phyloP scores from a whole-genome alignment of 352 stramenopile genomes.

The Phytopythium oedochilum region DNA sequence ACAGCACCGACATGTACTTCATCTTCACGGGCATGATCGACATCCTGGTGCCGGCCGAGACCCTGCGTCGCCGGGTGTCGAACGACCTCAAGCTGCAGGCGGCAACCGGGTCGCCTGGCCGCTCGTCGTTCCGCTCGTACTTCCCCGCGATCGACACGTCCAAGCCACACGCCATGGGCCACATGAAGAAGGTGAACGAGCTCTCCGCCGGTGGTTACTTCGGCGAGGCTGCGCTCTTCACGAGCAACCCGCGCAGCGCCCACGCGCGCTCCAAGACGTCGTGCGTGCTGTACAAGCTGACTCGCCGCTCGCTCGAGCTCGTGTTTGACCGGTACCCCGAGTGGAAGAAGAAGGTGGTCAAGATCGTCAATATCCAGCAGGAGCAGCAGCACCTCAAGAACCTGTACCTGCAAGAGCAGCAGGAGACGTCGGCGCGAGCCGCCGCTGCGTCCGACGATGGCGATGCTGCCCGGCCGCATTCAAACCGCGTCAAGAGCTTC shows the following conservation, averaged over 20 bases:
- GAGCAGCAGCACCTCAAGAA: slow-evolving; percentile 49
- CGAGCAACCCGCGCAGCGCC: slow-evolving; percentile 37
- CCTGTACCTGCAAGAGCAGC: slow-evolving; percentile 55
- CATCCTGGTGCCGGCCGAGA: slow-evolving; percentile 33
- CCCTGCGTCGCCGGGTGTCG: slow-evolving; percentile 19
- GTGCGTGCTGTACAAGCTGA: slow-evolving; percentile 52
- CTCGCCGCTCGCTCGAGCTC: slow-evolving; percentile 38
- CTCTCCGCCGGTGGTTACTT: slow-evolving; percentile 49
- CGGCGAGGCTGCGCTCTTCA: slow-evolving; percentile 51
- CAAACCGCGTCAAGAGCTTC: slow-evolving; percentile 3
- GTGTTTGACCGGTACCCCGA: slow-evolving; percentile 63
- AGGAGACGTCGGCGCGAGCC: slow-evolving; percentile 19
- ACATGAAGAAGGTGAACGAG: slow-evolving; percentile 57
- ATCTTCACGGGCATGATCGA: slow-evolving; percentile 52
- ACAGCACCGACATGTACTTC: slow-evolving; percentile 60
- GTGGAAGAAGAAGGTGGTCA: slow-evolving; percentile 55
- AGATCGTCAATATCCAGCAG: slow-evolving; percentile 49
- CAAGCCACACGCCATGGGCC: slow-evolving; percentile 16
- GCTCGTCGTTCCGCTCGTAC: slow-evolving; percentile 13
- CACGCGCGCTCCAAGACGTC: slow-evolving; percentile 43
- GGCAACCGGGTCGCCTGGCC: slow-evolving; percentile 6
- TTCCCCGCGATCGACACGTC: slow-evolving; percentile 15
- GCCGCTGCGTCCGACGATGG: background rate
- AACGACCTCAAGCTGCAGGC: slow-evolving; percentile 18
- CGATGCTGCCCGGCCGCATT: background rate